Evolutionary conservation across 192 early-diverging fungal species (phyloP).

Genomic region (Entomortierella beljakovae): DNA sequence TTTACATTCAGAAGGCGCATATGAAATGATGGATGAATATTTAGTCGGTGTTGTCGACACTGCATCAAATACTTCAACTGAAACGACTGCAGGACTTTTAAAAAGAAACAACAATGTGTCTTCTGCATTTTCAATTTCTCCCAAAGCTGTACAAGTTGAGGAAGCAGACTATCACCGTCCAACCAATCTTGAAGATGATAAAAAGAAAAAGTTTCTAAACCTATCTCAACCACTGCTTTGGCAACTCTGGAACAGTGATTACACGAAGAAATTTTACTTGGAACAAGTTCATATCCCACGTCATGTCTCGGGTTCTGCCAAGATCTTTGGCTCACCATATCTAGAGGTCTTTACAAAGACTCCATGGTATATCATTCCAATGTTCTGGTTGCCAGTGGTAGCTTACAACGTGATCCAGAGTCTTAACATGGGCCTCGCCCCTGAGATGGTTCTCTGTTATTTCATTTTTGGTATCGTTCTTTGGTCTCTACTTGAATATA

Average conservation of each 20-base stretch:
- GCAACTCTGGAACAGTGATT: conserved; percentile 82
- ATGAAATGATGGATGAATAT: conserved; percentile 87
- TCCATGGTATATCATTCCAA: conserved; percentile 91
- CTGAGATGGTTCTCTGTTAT: conserved; percentile 52
- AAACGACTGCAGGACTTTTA: too few relatives aligned
- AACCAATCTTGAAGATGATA: conserved; percentile 58
- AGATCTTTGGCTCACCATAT: conserved; percentile 82
- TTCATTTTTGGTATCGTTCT: conserved; percentile 76
- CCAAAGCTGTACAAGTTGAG: neutral
- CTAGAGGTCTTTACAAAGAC: conserved; percentile 90
- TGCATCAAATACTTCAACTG: too few relatives aligned
- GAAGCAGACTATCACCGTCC: conserved; percentile 47
- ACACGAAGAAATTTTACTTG: conserved; percentile 86
- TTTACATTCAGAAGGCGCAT: conserved; percentile 85
- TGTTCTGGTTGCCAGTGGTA: conserved; percentile 86
- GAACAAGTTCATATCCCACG: conserved; percentile 93
- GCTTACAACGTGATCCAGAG: conserved; percentile 59
- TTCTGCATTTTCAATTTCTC: too few relatives aligned
- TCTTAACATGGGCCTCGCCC: conserved; percentile 47
- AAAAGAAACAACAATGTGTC: too few relatives aligned
- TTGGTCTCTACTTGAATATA: conserved; percentile 93
- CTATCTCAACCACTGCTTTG: conserved; percentile 82
- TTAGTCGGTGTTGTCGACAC: too few relatives aligned
- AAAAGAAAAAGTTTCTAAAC: conserved; percentile 84
- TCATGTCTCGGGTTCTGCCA: conserved; percentile 79